phyloP scores from a whole-genome alignment of 306 rosid species.

The Ammopiptanthus mongolicus region DNA sequence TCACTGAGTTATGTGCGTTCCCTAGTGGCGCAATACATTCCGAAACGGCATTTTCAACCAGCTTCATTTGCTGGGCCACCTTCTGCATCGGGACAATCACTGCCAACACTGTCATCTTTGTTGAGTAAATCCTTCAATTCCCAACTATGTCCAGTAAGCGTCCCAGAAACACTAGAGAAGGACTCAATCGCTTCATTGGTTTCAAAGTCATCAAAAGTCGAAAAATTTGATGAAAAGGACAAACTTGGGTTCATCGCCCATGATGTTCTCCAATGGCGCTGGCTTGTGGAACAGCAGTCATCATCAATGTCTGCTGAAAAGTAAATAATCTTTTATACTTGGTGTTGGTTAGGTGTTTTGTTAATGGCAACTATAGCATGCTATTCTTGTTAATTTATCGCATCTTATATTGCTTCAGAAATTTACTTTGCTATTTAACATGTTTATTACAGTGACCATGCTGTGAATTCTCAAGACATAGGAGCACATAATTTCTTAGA shows the following conservation, averaged over 20 bases:
- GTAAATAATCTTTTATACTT: constrained; percentile 38
- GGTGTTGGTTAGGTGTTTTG: constrained; percentile 19
- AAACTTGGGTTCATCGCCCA: constrained; percentile 63
- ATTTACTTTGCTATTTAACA: constrained; percentile 21
- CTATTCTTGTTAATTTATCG: neutral
- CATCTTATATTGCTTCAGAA: constrained; percentile 9
- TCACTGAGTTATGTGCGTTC: constrained; percentile 90
- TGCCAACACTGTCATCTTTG: constrained; percentile 85
- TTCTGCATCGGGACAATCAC: constrained; percentile 70
- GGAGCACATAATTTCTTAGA: constrained; percentile 76
- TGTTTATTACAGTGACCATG: constrained; percentile 60
- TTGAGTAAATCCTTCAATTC: constrained; percentile 88
- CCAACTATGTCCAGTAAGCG: constrained; percentile 61
- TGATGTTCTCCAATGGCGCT: constrained; percentile 93
- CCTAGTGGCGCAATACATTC: constrained; percentile 80
- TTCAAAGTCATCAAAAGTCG: constrained; percentile 63
- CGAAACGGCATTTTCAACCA: constrained; percentile 77
- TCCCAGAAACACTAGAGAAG: constrained; percentile 60
- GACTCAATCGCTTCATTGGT: constrained; percentile 49
- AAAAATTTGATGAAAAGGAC: constrained; percentile 56
- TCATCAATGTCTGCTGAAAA: constrained; percentile 54
- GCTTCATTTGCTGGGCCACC: constrained; percentile 89
- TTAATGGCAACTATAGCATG: neutral
- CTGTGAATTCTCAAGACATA: constrained; percentile 58
- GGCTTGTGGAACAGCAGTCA: constrained; percentile 67